Percentiles rank a stretch among this genome's conserved stretches.
phyloP scores from a whole-genome alignment of 768 basidiomycete species.

The Pleurotus cornucopiae region DNA sequence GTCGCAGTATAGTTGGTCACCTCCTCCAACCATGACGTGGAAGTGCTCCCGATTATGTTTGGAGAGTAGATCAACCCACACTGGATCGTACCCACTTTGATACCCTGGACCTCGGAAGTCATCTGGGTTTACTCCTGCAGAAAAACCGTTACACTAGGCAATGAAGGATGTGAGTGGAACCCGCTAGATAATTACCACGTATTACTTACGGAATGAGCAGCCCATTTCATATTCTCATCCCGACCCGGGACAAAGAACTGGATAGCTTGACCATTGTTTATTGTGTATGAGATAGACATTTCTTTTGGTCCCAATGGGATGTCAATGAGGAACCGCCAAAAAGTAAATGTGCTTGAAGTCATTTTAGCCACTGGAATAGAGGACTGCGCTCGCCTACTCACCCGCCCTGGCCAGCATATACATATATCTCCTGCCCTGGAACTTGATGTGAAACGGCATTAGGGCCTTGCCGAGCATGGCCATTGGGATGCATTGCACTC shows the following conservation, averaged over 20 bases:
- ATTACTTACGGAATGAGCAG: conserved; percentile 71
- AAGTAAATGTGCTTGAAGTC: conserved; percentile 69
- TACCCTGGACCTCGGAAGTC: conserved; percentile 82
- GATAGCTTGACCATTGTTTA: conserved; percentile 76
- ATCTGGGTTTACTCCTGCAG: conserved; percentile 84
- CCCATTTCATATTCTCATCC: conserved; percentile 86
- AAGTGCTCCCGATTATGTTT: conserved; percentile 80
- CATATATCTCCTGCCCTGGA: conserved; percentile 68
- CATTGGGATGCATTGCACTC: conserved; percentile 15
- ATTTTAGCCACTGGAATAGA: too few relatives aligned
- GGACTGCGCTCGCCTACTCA: conserved; percentile 20
- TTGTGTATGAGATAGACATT: conserved; percentile 73
- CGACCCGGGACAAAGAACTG: conserved; percentile 82
- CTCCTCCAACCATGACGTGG: conserved; percentile 90
- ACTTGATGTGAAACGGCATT: conserved; percentile 38
- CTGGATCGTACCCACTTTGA: conserved; percentile 70
- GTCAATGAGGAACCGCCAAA: conserved; percentile 90
- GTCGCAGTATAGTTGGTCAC: conserved; percentile 91
- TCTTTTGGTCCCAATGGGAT: conserved; percentile 70
- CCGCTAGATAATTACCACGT: not conserved
- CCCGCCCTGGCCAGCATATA: conserved; percentile 57
- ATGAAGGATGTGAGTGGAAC: not conserved
- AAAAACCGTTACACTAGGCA: conserved; percentile 80
- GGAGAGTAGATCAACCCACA: conserved; percentile 90
- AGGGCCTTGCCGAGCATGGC: conserved; percentile 21